Evolutionary conservation across 192 early-diverging fungal genomes (phyloP), one percentile per base, ranked within the genome.

Genomic region (Thamnidium elegans): DNA sequence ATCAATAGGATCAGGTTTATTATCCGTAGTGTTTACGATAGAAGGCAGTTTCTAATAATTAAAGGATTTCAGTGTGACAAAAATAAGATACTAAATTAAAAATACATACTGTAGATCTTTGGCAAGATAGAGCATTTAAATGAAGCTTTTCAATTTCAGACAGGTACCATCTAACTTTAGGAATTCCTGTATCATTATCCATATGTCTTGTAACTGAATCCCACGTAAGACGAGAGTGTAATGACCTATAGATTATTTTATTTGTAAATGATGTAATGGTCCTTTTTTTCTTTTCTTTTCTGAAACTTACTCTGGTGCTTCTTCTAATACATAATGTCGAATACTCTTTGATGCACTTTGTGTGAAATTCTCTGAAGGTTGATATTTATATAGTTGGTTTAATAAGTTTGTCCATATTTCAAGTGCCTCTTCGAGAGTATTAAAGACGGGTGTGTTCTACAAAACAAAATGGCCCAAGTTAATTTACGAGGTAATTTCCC

Each of bases 131-230:
- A 32, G 54, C 54, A 7, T 31, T 31, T 15, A 55, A 26, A 31
- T 55, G 32, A 21, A 55, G 8, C 2, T 31, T 55, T 31, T 55
- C 54, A 7, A n/a, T 55, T n/a, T 34, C 32, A 34, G 54, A 55
- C 3, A 31, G 23, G 3, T 23, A 34, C 54, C 54, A 55, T 55
- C n/a, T 55, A n/a, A 55, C 54, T 55, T n/a, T 55, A 14, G 54
- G 54, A 31, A 55, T 32, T 14, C 54, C 54, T 31, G 54, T 55
- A 32, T 55, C 54, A 55, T 55, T 55, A 34, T 55, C 54, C 54
- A 55, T 55, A 31, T 31, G 15, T 32, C 30, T 23, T 15, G 54
- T 55, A 15, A 55, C 32, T 3, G 10, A 13, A 4, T 23, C 32
- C 54, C 54, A 55, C 0, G 54, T 55, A 7, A 55, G 30, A 7